Evolutionary conservation across 164 flowering plant genomes (phyloP).

Genomic region (Piper betle): DNA sequence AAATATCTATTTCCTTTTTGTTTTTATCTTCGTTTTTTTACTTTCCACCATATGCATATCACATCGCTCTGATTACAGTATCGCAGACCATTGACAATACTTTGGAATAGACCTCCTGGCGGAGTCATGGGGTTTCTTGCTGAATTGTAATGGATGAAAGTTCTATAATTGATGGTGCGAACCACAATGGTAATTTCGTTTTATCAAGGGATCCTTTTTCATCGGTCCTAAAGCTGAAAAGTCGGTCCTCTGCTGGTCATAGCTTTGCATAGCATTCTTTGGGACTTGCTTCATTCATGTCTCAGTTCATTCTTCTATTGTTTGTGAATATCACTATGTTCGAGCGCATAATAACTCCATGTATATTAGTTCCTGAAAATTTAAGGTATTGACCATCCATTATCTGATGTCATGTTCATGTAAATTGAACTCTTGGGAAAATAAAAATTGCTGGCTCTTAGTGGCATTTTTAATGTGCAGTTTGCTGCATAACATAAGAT

Average conservation of each 20-base stretch:
- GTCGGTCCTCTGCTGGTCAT: background rate
- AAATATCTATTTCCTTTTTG: background rate
- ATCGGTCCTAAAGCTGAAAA: slow-evolving; percentile 12
- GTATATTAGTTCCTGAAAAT: too few relatives aligned
- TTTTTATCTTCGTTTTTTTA: background rate
- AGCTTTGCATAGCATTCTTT: slow-evolving; percentile 2
- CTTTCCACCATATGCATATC: background rate
- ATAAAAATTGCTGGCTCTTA: too few relatives aligned
- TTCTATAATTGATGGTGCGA: slow-evolving; percentile 19
- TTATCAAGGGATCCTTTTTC: slow-evolving; percentile 34
- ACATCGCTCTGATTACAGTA: slow-evolving; percentile 44
- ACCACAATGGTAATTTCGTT: slow-evolving; percentile 41
- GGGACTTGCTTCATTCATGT: background rate
- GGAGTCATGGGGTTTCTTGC: slow-evolving; percentile 45
- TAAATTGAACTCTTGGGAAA: too few relatives aligned
- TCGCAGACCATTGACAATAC: slow-evolving; percentile 65
- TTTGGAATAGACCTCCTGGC: slow-evolving; percentile 52
- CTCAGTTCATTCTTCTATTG: too few relatives aligned
- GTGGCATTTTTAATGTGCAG: too few relatives aligned
- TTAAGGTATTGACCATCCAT: too few relatives aligned
- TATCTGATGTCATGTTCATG: too few relatives aligned
- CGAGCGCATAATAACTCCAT: too few relatives aligned
- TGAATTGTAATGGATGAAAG: slow-evolving; percentile 41
- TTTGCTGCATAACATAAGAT: too few relatives aligned
- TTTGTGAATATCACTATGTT: too few relatives aligned